These are phyloP conservation scores for Phytophthora podocarpi DNA, from an alignment of 352 stramenopile species.

Conservation along the genomic window DNA sequence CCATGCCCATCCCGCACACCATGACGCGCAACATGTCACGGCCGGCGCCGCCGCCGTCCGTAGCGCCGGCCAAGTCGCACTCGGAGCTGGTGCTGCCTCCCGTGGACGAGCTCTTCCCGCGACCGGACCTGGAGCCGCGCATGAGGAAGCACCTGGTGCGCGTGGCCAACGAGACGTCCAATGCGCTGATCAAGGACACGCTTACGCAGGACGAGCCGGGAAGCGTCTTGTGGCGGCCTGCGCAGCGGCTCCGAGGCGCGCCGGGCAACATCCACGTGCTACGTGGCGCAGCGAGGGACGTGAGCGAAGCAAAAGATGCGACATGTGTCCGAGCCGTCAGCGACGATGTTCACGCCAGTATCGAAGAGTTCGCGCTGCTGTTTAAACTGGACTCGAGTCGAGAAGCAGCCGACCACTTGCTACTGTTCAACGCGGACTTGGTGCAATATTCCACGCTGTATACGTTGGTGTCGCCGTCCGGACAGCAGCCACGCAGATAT, in stretches of 20 bases:
- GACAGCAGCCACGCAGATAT: slow-evolving; percentile 72
- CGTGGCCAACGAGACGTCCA: slow-evolving; percentile 83
- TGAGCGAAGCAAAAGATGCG: slow-evolving; percentile 43
- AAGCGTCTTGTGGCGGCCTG: slow-evolving; percentile 63
- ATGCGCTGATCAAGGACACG: slow-evolving; percentile 77
- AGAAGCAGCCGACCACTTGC: slow-evolving; percentile 61
- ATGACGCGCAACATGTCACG: slow-evolving; percentile 30
- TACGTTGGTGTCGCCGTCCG: slow-evolving; percentile 70
- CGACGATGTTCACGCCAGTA: slow-evolving; percentile 72
- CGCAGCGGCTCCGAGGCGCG: slow-evolving; percentile 24
- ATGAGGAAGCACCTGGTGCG: slow-evolving; percentile 83
- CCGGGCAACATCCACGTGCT: slow-evolving; percentile 61
- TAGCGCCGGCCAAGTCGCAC: slow-evolving; percentile 13
- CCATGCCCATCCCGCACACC: slow-evolving; percentile 26
- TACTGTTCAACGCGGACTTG: slow-evolving; percentile 83
- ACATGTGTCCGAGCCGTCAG: slow-evolving; percentile 70
- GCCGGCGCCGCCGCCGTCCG: slow-evolving; percentile 13
- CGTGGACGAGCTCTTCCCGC: slow-evolving; percentile 58
- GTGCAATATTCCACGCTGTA: slow-evolving; percentile 77
- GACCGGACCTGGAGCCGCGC: slow-evolving; percentile 63
- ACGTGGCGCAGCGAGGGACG: slow-evolving; percentile 47
- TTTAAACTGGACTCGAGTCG: slow-evolving; percentile 82
- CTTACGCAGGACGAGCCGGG: slow-evolving; percentile 51
- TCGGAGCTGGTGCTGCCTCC: slow-evolving; percentile 16
- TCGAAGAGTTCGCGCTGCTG: slow-evolving; percentile 84